phyloP scores from a whole-genome alignment of 2,329 filamentous ascomycete genomes.

The Aspergillus latus region DNA sequence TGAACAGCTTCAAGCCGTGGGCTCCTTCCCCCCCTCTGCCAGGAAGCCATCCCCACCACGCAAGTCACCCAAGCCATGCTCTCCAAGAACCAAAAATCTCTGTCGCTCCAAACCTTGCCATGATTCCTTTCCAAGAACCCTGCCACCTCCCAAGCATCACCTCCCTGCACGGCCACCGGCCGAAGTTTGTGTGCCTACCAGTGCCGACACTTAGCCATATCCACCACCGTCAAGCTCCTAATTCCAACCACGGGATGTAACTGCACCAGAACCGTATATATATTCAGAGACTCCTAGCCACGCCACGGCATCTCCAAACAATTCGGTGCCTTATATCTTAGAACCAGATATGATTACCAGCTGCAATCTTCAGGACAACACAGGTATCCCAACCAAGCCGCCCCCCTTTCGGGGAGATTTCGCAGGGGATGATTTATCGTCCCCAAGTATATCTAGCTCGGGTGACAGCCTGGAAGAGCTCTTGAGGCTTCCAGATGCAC shows the following conservation, averaged over 20 bases:
- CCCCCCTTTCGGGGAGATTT: slow-evolving; percentile 12
- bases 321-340: slow-evolving; percentile 3
- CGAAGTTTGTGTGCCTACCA: slow-evolving; percentile 18
- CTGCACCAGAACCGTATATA: slow-evolving; percentile 4
- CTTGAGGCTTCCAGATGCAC: slow-evolving; percentile 10
- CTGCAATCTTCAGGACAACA: slow-evolving; percentile 9
- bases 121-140: slow-evolving; percentile 11
- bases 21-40: slow-evolving; percentile 1
- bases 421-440: slow-evolving; percentile 10
- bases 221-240: slow-evolving; percentile 6
- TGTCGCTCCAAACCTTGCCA: not conserved
- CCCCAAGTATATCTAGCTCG: slow-evolving; percentile 5
- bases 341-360: slow-evolving; percentile 1
- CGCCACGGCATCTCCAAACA: not conserved
- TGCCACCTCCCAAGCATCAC: slow-evolving; percentile 16
- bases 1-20: slow-evolving; percentile 16
- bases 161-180: slow-evolving; percentile 19
- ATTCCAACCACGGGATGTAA: slow-evolving; percentile 11
- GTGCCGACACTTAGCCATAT: slow-evolving; percentile 12
- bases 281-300: slow-evolving; percentile 4
- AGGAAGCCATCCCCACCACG: slow-evolving; percentile 3
- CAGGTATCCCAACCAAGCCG: slow-evolving; percentile 8
- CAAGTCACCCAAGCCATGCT: slow-evolving; percentile 6
- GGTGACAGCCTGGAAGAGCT: slow-evolving; percentile 8
- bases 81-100: slow-evolving; percentile 6